Evolutionary conservation across 2,329 filamentous ascomycete genomes (phyloP).

Genomic region (Xylariaceae sp.): DNA sequence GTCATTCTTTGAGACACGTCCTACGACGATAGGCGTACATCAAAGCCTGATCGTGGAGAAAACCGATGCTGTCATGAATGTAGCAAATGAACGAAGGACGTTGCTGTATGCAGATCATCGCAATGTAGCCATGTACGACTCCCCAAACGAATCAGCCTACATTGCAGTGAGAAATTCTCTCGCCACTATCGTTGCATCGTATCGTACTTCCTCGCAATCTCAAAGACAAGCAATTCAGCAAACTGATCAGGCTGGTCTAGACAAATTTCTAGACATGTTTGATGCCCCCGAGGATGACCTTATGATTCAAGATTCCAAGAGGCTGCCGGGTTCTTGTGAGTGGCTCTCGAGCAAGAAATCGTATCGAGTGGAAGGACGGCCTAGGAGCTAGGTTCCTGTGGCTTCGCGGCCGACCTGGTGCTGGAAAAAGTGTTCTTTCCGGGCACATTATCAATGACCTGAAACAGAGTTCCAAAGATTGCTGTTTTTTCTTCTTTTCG

Average conservation of each 20-base stretch:
- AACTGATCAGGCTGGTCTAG: background rate
- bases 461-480: constrained; percentile 1
- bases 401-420: constrained; percentile 12
- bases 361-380: constrained; percentile 11
- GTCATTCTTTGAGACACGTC: constrained; percentile 32
- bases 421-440: constrained; percentile 12
- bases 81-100: constrained; percentile 24
- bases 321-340: constrained; percentile 8
- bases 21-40: constrained; percentile 22
- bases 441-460: constrained; percentile 11
- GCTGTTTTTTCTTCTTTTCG: constrained; percentile 12
- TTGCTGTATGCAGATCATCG: constrained; percentile 32
- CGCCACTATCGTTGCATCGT: constrained; percentile 8
- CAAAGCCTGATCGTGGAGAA: constrained; percentile 31
- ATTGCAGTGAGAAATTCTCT: constrained; percentile 26
- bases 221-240: background rate
- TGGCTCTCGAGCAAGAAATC: constrained; percentile 7
- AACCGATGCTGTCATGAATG: constrained; percentile 27
- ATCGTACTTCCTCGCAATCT: background rate
- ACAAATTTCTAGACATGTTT: background rate
- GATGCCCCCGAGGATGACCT: constrained; percentile 4
- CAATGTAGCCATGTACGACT: constrained; percentile 26
- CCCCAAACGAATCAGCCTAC: constrained; percentile 24
- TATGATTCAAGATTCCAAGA: constrained; percentile 1
- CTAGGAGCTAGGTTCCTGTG: constrained; percentile 10